A percentile compares a stretch with the other conserved stretches of the same genome.
Conservation (phyloP, 345 rosid species). For the Diplotaxis tenuifolia region DNA sequence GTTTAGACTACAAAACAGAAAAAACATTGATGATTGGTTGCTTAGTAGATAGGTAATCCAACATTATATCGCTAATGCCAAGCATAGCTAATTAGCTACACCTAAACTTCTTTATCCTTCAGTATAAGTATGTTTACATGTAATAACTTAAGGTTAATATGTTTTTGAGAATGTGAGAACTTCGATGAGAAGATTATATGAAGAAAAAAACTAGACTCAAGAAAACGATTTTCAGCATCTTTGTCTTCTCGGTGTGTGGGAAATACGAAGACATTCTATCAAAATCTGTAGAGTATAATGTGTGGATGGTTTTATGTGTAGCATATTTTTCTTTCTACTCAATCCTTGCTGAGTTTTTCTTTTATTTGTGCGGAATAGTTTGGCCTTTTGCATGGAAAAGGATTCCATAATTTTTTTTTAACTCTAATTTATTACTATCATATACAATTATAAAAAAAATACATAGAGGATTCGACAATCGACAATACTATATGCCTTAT, state of each 20-base stretch:
- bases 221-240: constrained; percentile 28
- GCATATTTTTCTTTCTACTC: not conserved
- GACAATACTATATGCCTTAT: no score
- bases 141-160: not conserved
- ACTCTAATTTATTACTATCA: no score
- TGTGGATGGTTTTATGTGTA: not conserved
- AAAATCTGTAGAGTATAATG: not conserved
- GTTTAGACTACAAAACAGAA: not conserved
- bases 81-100: no score
- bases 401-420: no score
- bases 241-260: constrained; percentile 35
- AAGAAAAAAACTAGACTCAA: not conserved
- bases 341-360: not conserved
- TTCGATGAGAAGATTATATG: constrained; percentile 37
- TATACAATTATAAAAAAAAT: no score
- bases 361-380: not conserved
- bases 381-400: not conserved
- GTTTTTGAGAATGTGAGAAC: constrained; percentile 49
- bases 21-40: no score
- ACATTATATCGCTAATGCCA: no score
- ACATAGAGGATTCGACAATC: no score
- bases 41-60: no score
- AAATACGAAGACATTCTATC: not conserved
- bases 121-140: not conserved
- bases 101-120: not conserved